A percentile compares a stretch with the other conserved stretches of the same genome.
phyloP scores from a whole-genome alignment of 768 basidiomycete genomes.

The Suillus hirtellus region DNA sequence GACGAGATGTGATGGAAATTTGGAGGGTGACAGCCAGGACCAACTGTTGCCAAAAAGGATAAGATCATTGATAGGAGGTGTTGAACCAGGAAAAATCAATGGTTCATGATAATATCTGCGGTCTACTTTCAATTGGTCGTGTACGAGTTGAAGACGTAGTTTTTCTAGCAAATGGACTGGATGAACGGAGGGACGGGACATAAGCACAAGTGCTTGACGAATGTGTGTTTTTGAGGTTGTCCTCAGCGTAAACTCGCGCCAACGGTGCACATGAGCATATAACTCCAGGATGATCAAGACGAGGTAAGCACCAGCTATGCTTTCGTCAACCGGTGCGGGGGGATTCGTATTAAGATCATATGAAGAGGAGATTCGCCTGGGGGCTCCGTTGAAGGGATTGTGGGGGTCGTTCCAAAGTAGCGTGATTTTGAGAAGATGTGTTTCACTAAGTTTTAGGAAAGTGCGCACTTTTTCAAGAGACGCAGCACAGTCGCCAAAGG shows the following conservation, averaged over 20 bases:
- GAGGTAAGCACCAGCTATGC: background rate
- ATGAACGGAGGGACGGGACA: background rate
- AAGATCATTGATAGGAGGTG: background rate
- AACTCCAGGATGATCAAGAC: background rate
- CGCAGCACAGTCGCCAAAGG: background rate
- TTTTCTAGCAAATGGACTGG: background rate
- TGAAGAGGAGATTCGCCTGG: background rate
- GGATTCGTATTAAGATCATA: background rate
- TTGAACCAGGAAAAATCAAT: background rate
- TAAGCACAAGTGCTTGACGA: background rate
- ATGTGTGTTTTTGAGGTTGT: background rate
- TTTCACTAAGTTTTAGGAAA: background rate
- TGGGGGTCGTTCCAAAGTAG: background rate
- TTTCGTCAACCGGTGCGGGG: background rate
- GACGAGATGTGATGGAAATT: background rate
- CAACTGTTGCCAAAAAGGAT: background rate
- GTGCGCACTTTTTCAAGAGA: background rate
- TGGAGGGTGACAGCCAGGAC: background rate
- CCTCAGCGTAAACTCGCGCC: slow-evolving; percentile 1
- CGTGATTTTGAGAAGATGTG: background rate
- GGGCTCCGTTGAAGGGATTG: background rate
- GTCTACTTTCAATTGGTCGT: background rate
- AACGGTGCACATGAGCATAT: background rate
- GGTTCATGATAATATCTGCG: background rate
- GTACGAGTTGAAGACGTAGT: background rate